Percentiles rank a stretch among this genome's conserved stretches.
Conservation (phyloP, 2,329 filamentous ascomycete genomes). For the Eutypa lata region DNA sequence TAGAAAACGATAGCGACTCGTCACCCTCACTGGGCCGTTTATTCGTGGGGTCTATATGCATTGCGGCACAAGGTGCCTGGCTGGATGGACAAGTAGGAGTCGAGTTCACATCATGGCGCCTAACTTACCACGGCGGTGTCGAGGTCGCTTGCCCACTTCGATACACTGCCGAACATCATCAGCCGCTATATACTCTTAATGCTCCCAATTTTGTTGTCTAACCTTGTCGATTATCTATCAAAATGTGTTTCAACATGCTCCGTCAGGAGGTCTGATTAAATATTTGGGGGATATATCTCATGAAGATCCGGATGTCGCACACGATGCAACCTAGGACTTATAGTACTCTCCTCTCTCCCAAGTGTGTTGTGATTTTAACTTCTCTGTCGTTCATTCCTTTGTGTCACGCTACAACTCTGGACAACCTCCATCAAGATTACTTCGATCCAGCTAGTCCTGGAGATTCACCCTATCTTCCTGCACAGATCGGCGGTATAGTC, state of each 20-base stretch:
- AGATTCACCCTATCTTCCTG: conserved; percentile 66
- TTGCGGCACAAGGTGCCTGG: conserved; percentile 29
- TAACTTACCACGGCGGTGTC: conserved; percentile 29
- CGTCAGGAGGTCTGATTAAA: conserved; percentile 38
- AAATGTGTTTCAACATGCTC: conserved; percentile 49
- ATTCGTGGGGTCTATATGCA: conserved; percentile 31
- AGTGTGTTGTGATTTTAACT: conserved; percentile 20
- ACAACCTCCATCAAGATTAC: conserved; percentile 3
- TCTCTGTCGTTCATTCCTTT: conserved; percentile 23
- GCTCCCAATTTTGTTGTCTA: conserved; percentile 38
- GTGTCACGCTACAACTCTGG: conserved; percentile 7
- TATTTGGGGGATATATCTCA: conserved; percentile 21
- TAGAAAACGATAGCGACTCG: conserved; percentile 23
- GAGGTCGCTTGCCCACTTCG: conserved; percentile 29
- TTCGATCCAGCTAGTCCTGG: conserved; percentile 56
- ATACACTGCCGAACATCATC: conserved; percentile 46
- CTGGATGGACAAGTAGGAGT: conserved; percentile 38
- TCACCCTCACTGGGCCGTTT: conserved; percentile 33
- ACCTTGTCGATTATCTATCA: conserved; percentile 46
- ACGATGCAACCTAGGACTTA: conserved; percentile 32
- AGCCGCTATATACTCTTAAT: conserved; percentile 57
- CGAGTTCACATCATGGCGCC: conserved; percentile 39
- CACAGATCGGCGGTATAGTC: conserved; percentile 79
- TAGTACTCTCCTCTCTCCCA: conserved; percentile 27
- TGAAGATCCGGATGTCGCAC: conserved; percentile 27